Conservation (phyloP, 139 green algal genomes). For the Eudorina sp. region DNA sequence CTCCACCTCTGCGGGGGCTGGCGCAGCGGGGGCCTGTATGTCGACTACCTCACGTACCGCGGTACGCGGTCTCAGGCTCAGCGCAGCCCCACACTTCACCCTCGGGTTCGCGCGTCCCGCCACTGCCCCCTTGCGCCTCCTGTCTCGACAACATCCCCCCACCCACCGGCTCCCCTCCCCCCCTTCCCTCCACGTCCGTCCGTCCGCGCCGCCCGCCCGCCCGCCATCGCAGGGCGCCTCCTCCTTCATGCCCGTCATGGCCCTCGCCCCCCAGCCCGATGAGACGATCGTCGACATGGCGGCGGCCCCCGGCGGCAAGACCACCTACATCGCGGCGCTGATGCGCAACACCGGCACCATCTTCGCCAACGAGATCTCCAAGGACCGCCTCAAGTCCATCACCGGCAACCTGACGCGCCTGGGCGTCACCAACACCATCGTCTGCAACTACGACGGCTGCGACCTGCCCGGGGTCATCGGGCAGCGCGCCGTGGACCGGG, state of each 20-base stretch:
- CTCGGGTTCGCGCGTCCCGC: too few species aligned
- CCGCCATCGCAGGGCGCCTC: constrained; percentile 78
- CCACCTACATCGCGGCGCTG: constrained; percentile 95
- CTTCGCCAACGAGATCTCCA: constrained; percentile 98
- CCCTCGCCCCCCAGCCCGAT: constrained; percentile 86
- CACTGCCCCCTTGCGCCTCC: too few species aligned
- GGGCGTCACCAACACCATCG: constrained; percentile 95
- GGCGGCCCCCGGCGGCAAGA: constrained; percentile 98
- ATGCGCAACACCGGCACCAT: constrained; percentile 96
- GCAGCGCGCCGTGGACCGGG: constrained; percentile 86
- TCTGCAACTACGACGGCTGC: constrained; percentile 96
- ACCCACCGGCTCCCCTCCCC: too few species aligned
- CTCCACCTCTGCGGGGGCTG: too few species aligned
- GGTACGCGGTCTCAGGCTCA: too few species aligned
- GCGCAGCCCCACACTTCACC: too few species aligned
- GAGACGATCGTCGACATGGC: constrained; percentile 97
- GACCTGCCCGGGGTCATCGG: constrained; percentile 91
- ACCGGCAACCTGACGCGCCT: constrained; percentile 94
- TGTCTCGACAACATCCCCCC: too few species aligned
- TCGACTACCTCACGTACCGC: too few species aligned
- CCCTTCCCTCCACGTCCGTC: too few species aligned
- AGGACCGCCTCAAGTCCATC: constrained; percentile 91
- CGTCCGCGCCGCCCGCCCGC: background rate
- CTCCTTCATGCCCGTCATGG: constrained; percentile 98
- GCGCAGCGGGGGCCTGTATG: too few species aligned